Base-by-base conservation (phyloP, 2,329 filamentous ascomycete genomes). In the Tricladium varicosporioides region DNA sequence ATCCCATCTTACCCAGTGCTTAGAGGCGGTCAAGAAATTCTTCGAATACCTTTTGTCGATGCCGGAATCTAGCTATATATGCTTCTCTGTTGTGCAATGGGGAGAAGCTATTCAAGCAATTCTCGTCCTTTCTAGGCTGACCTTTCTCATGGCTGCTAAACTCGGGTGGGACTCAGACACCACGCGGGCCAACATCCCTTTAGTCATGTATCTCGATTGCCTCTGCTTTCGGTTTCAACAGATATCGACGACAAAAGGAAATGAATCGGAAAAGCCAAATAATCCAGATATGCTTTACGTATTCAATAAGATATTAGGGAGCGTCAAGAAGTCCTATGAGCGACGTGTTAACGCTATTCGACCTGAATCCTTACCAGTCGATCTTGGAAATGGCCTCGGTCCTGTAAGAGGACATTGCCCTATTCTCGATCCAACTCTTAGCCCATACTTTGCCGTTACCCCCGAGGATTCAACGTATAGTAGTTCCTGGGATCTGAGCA, bases 171-270 rank as follows among this genome's bases (percentile, higher is more conserved):
- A 65, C 43, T 45, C 58, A 1, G 56, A 59, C 1, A 63, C 58
- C 2, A 65, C 67, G 2, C 56, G 66, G 9, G 48, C 61, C 31
- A 63, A 61, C 27, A 47, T 68, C 1, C 67, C 66, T 1, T 48
- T 70, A 33, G 59, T 58, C 1, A 65, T 69, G 61, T 70, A 69
- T 55, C 58, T 70, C 5, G 68, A 70, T 44, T 63, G 59, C 43
- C 56, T 70, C 0, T 67, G 63, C 42, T 70, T 62, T 43, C 56
- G 67, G 2, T 63, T 69, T 16, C 53, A 59, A 13, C 22, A 47
- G 9, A 50, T 64, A 1, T 67, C 66, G 2, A 53, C 53, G 5
- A 61, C 44, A 5, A 18, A 36, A 5, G 8, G 32, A 13, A 47
- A 53, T 14, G 56, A 19, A 5, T 22, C 7, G 14, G 53, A 60